phyloP scores from a whole-genome alignment of 306 rosid genomes.

The Glycyrrhiza uralensis region DNA sequence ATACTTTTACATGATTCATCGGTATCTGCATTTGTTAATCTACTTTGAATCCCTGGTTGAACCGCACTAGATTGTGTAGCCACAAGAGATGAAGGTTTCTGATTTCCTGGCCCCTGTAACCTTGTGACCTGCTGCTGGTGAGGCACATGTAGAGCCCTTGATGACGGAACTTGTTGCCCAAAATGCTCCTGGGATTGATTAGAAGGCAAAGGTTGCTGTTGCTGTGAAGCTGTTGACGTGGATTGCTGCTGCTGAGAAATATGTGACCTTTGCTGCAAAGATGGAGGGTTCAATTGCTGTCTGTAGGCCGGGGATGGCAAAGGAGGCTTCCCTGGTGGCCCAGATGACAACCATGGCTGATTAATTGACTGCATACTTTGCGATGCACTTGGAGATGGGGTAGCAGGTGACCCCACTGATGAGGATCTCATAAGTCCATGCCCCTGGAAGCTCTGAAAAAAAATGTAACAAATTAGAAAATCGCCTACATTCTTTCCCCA shows the following conservation, averaged over 20 bases:
- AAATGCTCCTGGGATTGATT: conserved; percentile 64
- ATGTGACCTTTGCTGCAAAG: conserved; percentile 77
- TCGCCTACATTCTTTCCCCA: neutral
- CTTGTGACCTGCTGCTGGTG: conserved; percentile 74
- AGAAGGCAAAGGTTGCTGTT: conserved; percentile 51
- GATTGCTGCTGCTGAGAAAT: conserved; percentile 56
- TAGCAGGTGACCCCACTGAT: conserved; percentile 58
- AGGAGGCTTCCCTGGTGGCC: conserved; percentile 89
- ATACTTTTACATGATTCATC: conserved; percentile 71
- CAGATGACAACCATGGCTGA: conserved; percentile 93
- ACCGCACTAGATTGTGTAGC: conserved; percentile 46
- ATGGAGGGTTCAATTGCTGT: conserved; percentile 62
- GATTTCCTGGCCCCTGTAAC: conserved; percentile 57
- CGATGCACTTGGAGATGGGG: conserved; percentile 57
- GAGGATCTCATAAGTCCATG: conserved; percentile 66
- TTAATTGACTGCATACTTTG: conserved; percentile 62
- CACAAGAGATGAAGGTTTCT: conserved; percentile 56
- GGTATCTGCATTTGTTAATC: conserved; percentile 42
- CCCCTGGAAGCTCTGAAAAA: conserved; percentile 78
- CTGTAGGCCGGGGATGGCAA: conserved; percentile 71
- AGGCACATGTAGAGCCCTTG: conserved; percentile 59
- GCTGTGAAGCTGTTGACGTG: conserved; percentile 42
- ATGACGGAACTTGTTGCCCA: conserved; percentile 55
- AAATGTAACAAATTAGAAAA: conserved; percentile 19
- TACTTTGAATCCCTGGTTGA: conserved; percentile 51